A percentile compares a stretch with the other conserved stretches of the same genome.
Conservation (phyloP, 257 asterid genomes). For the Fraxinus americana region DNA sequence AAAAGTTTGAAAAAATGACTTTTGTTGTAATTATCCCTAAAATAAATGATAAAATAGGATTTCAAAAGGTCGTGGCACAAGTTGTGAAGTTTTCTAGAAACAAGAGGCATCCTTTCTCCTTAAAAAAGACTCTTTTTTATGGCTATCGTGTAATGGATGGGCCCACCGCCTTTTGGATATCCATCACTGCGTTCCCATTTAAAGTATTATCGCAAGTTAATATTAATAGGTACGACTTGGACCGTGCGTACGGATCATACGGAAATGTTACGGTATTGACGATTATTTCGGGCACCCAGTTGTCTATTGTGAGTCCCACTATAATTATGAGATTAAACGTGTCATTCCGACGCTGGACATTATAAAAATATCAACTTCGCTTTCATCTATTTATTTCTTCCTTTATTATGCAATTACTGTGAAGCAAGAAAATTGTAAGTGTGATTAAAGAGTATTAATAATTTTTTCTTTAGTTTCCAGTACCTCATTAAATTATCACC, state of each 20-base stretch:
- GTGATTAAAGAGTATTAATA: background rate
- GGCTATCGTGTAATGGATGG: conserved; percentile 12
- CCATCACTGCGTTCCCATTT: conserved; percentile 22
- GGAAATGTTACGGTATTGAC: background rate
- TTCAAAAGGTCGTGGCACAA: too few relatives aligned
- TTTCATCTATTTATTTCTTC: background rate
- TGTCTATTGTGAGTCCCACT: background rate
- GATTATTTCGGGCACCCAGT: background rate
- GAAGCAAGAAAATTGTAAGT: background rate
- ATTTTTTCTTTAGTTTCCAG: too few relatives aligned
- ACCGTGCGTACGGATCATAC: conserved; percentile 11
- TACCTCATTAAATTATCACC: background rate
- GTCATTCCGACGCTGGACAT: background rate
- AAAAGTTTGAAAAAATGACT: too few relatives aligned
- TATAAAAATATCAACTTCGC: background rate
- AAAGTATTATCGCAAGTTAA: background rate
- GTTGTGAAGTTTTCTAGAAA: background rate
- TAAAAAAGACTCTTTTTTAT: background rate
- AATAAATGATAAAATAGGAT: too few relatives aligned
- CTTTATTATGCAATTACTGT: background rate
- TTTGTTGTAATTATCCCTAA: too few relatives aligned
- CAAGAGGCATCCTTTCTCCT: background rate
- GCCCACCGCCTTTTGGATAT: conserved; percentile 29
- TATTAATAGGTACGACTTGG: background rate
- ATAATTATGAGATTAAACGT: too few relatives aligned